Evolutionary conservation across 371 early-diverging fungal genomes (phyloP).

Genomic region (Blastocladiella emersonii): DNA sequence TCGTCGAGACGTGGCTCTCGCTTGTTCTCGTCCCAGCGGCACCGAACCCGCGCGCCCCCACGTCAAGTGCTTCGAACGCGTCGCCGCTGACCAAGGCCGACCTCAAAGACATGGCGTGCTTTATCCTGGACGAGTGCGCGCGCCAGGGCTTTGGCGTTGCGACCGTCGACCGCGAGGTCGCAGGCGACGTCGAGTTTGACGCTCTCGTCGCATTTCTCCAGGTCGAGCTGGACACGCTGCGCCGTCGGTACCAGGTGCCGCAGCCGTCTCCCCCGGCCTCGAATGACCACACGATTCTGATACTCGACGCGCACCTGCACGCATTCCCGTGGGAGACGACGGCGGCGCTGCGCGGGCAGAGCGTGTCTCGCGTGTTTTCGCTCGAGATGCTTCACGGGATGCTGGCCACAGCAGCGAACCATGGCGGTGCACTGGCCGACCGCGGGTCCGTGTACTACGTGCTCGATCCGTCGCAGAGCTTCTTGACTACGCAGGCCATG

Average conservation of each 20-base stretch:
- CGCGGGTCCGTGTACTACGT: conserved; percentile 50
- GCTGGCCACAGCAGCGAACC: conserved; percentile 20
- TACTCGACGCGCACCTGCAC: conserved; percentile 67
- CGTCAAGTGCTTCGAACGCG: no score
- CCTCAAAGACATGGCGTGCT: conserved; percentile 22
- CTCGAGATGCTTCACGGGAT: conserved; percentile 55
- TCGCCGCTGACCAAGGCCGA: conserved; percentile 16
- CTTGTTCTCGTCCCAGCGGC: no score
- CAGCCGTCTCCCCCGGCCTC: no score
- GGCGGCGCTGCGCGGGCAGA: conserved; percentile 44
- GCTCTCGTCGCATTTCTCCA: no score
- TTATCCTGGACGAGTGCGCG: background rate
- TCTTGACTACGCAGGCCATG: conserved; percentile 59
- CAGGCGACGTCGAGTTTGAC: no score
- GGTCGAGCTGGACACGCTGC: no score
- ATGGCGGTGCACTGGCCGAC: conserved; percentile 21
- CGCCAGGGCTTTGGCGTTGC: background rate
- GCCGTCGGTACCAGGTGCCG: no score
- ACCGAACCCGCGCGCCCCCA: no score
- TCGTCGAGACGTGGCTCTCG: background rate
- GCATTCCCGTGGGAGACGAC: conserved; percentile 74
- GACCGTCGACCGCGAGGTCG: no score
- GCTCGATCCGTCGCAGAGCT: conserved; percentile 77
- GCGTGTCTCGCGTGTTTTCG: conserved; percentile 71
- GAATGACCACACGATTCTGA: conserved; percentile 53